Evolutionary conservation across 148 eudicot species (phyloP), one percentile per base, ranked within the genome.

Genomic region (Linanthus parryae): DNA sequence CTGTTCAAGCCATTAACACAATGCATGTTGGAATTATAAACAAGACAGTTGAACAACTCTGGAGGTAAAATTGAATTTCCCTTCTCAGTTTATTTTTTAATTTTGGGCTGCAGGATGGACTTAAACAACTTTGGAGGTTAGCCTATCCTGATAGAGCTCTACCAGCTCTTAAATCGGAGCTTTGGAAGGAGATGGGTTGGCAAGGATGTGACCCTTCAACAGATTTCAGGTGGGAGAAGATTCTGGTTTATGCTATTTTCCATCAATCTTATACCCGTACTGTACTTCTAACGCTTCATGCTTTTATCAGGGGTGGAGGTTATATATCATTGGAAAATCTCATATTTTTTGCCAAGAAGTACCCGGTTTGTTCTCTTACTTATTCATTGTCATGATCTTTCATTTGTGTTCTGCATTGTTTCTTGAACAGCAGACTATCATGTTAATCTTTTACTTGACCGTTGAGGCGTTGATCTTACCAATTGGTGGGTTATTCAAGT

Each of bases 151-250:
- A 67, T 45, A 84, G 95, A 57, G 85, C 68, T 46, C 65, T 85
- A 58, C 94, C 94, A 22, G 63, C 85, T 61, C 96, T 94, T 56
- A 88, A 84, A 69, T 88, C 99, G 20, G 95, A 94, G 70, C 91
- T 84, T 57, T 94, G 99, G 99, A 94, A 94, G 67, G 99, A 94
- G 56, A 94, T 94, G 99, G 99, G 99, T 25, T 94, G 99, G 99
- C 99, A 94, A 78, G 99, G 99, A 67, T 57, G 81, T 33, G 95
- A 94, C 62, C 99, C 99, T 58, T 80, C 99, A 31, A 94, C 99
- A 12, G 99, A 88, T 66, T 94, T 94, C 69, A 88, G 99, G 99
- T 94, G 45, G 30, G 71, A 27, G 15, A 5, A 29, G 48, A 33
- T 43, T 12, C 18, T 58, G 60, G 36, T 49, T 49, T 19, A 0